Percentiles rank a stretch among this genome's conserved stretches.
Evolutionary conservation across 2,329 filamentous ascomycete genomes (phyloP).

Genomic region (Endoconidiophora laricicola): DNA sequence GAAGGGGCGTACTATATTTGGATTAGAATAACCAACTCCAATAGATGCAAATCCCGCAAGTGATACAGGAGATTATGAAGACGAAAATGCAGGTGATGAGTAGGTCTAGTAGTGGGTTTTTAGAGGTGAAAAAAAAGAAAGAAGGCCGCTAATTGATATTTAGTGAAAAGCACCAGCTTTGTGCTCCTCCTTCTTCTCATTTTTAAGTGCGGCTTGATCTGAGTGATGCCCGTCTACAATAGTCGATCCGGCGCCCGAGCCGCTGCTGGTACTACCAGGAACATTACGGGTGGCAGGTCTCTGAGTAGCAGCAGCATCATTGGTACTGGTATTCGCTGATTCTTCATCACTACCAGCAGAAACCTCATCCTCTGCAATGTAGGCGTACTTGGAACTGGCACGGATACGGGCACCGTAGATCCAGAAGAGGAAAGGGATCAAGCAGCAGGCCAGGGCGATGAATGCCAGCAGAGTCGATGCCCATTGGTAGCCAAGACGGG

Average conservation of each 20-base stretch:
- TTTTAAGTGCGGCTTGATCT: neutral
- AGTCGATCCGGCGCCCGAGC: conserved; percentile 8
- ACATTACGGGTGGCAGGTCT: neutral
- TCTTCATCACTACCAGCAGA: conserved; percentile 5
- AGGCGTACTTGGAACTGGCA: conserved; percentile 54
- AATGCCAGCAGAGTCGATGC: conserved; percentile 57
- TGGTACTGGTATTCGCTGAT: neutral
- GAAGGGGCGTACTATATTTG: neutral
- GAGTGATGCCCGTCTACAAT: conserved; percentile 8
- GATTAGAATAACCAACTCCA: neutral
- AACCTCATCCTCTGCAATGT: conserved; percentile 37
- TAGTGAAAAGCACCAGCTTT: conserved; percentile 1
- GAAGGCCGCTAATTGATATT: neutral
- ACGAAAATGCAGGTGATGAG: neutral
- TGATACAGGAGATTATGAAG: too few species aligned
- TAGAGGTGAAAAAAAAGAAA: neutral
- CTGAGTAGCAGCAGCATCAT: neutral
- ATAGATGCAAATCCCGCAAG: neutral
- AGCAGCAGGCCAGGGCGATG: conserved; percentile 59
- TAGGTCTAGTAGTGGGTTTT: too few species aligned
- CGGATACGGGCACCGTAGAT: conserved; percentile 58
- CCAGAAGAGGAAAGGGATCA: conserved; percentile 72
- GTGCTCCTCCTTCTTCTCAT: conserved; percentile 7
- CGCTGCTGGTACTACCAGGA: conserved; percentile 2
- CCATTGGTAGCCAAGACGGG: conserved; percentile 57